Evolutionary conservation across 441 rosid species (phyloP).

Genomic region (Cnidoscolus chayamansa): DNA sequence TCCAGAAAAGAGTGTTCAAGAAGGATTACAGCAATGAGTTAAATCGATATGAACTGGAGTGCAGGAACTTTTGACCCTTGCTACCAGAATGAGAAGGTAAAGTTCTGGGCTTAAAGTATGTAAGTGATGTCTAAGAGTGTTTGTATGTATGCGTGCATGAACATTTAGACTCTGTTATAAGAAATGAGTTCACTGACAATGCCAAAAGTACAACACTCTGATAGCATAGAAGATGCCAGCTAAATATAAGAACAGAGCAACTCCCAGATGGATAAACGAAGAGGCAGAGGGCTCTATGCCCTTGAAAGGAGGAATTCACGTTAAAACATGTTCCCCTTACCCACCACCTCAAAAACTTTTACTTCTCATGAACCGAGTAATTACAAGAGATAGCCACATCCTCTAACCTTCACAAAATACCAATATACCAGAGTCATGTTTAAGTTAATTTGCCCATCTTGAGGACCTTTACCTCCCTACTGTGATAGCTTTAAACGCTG

Average conservation of each 20-base stretch:
- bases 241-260: not conserved
- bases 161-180: not conserved
- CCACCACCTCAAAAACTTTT: not conserved
- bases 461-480: not conserved
- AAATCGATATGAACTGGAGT: not conserved
- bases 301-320: not conserved
- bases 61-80: not conserved
- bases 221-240: not conserved
- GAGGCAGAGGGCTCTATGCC: not conserved
- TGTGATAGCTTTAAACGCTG: not conserved
- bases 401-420: not conserved
- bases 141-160: not conserved
- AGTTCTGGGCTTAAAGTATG: slow-evolving; percentile 10
- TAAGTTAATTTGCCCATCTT: not conserved
- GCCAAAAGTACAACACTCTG: not conserved
- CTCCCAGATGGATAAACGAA: not conserved
- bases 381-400: not conserved
- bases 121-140: not conserved
- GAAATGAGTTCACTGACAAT: not conserved
- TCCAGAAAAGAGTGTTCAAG: slow-evolving; percentile 16
- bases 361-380: not conserved
- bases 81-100: slow-evolving; percentile 18
- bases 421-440: not conserved
- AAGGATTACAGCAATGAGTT: slow-evolving; percentile 23
- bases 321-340: not conserved